Evolutionary conservation across 2,329 filamentous ascomycete genomes (phyloP).

Genomic region (Xylaria sp.): DNA sequence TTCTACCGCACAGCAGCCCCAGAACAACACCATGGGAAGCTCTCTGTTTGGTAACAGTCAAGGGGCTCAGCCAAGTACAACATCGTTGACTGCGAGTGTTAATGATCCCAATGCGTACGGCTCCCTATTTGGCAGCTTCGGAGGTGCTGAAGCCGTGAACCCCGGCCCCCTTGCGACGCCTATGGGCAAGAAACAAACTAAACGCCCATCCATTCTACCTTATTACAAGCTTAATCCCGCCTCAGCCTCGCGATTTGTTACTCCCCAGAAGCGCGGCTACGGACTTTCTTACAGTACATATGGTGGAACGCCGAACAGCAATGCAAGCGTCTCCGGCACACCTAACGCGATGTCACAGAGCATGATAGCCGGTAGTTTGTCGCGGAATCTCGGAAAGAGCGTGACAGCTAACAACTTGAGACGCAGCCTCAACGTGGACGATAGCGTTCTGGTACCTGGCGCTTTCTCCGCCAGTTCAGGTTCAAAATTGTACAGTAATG

Average conservation of each 20-base stretch:
- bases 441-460: conserved; percentile 79
- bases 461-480: conserved; percentile 69
- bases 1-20: conserved; percentile 45
- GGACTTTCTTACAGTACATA: conserved; percentile 93
- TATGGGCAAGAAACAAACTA: conserved; percentile 67
- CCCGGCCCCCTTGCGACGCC: conserved; percentile 91
- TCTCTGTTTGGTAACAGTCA: conserved; percentile 57
- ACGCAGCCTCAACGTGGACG: conserved; percentile 72
- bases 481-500: conserved; percentile 60
- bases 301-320: conserved; percentile 65
- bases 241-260: conserved; percentile 72
- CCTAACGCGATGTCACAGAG: conserved; percentile 63
- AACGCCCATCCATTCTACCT: conserved; percentile 73
- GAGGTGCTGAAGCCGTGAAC: conserved; percentile 57
- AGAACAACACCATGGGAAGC: conserved; percentile 40
- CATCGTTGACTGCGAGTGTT: conserved; percentile 70
- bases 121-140: conserved; percentile 74
- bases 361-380: conserved; percentile 62
- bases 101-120: conserved; percentile 86
- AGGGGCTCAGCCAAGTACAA: conserved; percentile 46
- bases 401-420: conserved; percentile 82
- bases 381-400: conserved; percentile 75
- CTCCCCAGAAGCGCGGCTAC: conserved; percentile 80
- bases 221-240: conserved; percentile 82
- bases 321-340: conserved; percentile 62